These are phyloP conservation scores for Cryptococcus sp. DNA, from an alignment of 1,284 basidiomycete genomes.

Conservation along the genomic window DNA sequence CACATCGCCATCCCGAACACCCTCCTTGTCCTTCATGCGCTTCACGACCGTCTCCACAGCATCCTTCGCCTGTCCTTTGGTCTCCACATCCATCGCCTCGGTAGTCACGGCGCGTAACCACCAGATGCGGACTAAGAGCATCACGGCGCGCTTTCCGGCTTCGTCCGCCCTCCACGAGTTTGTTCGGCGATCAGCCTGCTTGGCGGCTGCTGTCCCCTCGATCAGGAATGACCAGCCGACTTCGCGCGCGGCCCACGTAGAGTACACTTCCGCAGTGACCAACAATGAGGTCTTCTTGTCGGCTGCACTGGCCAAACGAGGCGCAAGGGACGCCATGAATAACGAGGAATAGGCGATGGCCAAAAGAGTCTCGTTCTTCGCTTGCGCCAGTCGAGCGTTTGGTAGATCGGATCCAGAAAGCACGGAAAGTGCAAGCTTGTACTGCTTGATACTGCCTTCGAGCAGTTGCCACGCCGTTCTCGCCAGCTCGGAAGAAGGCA, in stretches of 20 bases:
- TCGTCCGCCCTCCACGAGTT: conserved; percentile 47
- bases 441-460: conserved; percentile 44
- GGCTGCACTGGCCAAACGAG: conserved; percentile 36
- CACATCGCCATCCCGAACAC: conserved; percentile 44
- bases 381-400: conserved; percentile 32
- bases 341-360: conserved; percentile 41
- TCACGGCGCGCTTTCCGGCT: conserved; percentile 45
- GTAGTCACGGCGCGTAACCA: conserved; percentile 51
- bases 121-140: conserved; percentile 46
- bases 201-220: conserved; percentile 44
- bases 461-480: conserved; percentile 45
- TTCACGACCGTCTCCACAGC: conserved; percentile 47
- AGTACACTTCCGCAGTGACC: conserved; percentile 52
- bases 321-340: conserved; percentile 44
- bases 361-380: conserved; percentile 43
- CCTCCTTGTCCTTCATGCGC: conserved; percentile 45
- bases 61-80: conserved; percentile 43
- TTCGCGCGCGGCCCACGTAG: conserved; percentile 52
- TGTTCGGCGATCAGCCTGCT: conserved; percentile 40
- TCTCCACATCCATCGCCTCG: conserved; percentile 38
- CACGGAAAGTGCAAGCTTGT: conserved; percentile 48
- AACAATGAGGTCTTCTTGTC: conserved; percentile 42
- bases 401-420: conserved; percentile 36
- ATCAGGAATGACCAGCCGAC: conserved; percentile 53
- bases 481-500: conserved; percentile 42